These are phyloP conservation scores for Acanthamoeba healyi DNA, from an alignment of 208 protist species.

Conservation along the genomic window DNA sequence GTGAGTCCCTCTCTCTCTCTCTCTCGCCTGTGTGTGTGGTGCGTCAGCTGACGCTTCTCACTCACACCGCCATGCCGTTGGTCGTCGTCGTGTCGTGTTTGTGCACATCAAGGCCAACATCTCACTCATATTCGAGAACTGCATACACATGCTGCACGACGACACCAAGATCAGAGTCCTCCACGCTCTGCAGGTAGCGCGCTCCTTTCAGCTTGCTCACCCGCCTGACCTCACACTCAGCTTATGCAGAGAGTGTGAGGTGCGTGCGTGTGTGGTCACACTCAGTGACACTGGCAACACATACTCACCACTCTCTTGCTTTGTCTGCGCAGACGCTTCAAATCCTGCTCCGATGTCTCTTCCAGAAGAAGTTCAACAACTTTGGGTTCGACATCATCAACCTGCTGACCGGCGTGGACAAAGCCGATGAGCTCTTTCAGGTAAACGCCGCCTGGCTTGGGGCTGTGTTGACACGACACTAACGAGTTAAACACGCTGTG, in stretches of 20 bases:
- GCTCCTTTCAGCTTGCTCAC: neutral
- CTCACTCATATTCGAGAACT: constrained; percentile 59
- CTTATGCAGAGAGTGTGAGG: too few species aligned
- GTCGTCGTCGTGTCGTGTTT: neutral
- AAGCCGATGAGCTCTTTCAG: constrained; percentile 23
- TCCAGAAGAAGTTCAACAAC: constrained; percentile 57
- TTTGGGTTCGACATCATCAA: constrained; percentile 49
- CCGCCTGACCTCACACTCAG: neutral
- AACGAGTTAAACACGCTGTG: neutral
- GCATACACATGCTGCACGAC: constrained; percentile 49
- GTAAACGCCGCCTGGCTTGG: neutral
- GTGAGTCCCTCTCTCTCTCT: neutral
- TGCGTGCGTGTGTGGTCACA: too few species aligned
- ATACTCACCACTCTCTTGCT: neutral
- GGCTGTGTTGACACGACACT: neutral
- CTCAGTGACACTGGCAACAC: too few species aligned
- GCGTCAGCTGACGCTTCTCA: neutral
- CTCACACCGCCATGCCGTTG: neutral
- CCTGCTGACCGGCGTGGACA: constrained; percentile 3
- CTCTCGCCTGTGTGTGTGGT: neutral
- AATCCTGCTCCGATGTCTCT: constrained; percentile 46
- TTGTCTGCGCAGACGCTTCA: constrained; percentile 5
- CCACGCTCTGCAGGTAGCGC: constrained; percentile 53
- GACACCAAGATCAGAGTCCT: constrained; percentile 30
- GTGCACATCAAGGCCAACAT: neutral